Evolutionary conservation across 495 filamentous ascomycete genomes (phyloP).

Genomic region (Staphylotrichum tortipilum): DNA sequence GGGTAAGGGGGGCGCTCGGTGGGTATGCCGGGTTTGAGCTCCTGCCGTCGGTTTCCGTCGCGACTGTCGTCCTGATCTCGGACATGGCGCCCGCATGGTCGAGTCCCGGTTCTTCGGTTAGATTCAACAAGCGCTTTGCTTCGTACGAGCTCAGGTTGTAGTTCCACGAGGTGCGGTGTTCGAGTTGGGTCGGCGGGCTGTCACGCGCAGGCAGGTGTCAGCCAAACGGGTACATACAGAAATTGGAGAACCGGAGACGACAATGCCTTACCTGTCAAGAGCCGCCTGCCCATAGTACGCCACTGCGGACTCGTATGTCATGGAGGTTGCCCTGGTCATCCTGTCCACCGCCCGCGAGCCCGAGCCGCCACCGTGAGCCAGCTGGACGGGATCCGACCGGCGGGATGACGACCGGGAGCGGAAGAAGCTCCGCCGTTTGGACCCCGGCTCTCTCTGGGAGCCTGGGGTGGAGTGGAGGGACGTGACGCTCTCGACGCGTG

Average conservation of each 20-base stretch:
- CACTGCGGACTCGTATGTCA: slow-evolving; percentile 28
- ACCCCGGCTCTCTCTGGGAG: slow-evolving; percentile 12
- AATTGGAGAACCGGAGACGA: neutral
- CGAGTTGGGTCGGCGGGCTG: slow-evolving; percentile 19
- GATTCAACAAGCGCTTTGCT: slow-evolving; percentile 33
- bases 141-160: slow-evolving; percentile 37
- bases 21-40: slow-evolving; percentile 29
- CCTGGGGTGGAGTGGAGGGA: slow-evolving; percentile 15
- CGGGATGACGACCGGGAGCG: slow-evolving; percentile 27
- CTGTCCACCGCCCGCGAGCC: slow-evolving; percentile 13
- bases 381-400: slow-evolving; percentile 7
- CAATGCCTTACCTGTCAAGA: slow-evolving; percentile 17
- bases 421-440: slow-evolving; percentile 24
- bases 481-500: slow-evolving; percentile 9
- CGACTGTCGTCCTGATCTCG: slow-evolving; percentile 27
- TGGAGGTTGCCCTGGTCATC: slow-evolving; percentile 21
- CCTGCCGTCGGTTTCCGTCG: slow-evolving; percentile 30
- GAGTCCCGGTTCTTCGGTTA: slow-evolving; percentile 27
- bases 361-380: slow-evolving; percentile 13
- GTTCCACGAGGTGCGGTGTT: slow-evolving; percentile 31
- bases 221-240: neutral
- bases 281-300: slow-evolving; percentile 20
- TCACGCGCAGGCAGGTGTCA: slow-evolving; percentile 7
- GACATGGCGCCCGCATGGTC: slow-evolving; percentile 25
- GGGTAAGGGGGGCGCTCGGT: slow-evolving; percentile 22